Evolutionary conservation across 140 eudicot genomes (phyloP).

Genomic region (Flaveria floridana): DNA sequence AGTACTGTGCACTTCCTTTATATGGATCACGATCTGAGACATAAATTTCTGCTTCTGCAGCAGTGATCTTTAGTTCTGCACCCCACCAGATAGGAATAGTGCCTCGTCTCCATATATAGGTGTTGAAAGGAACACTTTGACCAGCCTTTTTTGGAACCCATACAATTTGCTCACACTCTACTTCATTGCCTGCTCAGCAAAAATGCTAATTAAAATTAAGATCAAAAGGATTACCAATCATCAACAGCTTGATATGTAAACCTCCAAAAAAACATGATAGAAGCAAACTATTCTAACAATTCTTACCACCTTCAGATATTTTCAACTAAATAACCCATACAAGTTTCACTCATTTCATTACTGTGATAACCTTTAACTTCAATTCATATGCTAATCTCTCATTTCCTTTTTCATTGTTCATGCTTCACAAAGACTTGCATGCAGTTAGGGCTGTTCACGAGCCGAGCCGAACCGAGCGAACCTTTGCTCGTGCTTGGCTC

Average conservation of each 20-base stretch:
- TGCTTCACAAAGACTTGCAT: conserved; percentile 18
- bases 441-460: too few relatives aligned
- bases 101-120: conserved; percentile 92
- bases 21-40: conserved; percentile 88
- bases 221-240: conserved; percentile 9
- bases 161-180: conserved; percentile 96
- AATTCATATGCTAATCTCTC: conserved; percentile 2
- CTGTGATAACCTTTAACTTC: neutral
- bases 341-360: conserved; percentile 5
- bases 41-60: conserved; percentile 98
- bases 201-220: conserved; percentile 19
- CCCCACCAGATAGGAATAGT: conserved; percentile 99
- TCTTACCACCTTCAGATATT: conserved; percentile 11
- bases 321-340: neutral
- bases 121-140: conserved; percentile 86
- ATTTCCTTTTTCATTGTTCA: neutral
- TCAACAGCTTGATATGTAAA: conserved; percentile 18
- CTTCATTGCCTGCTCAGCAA: conserved; percentile 80
- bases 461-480: too few relatives aligned
- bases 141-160: conserved; percentile 75
- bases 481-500: too few relatives aligned
- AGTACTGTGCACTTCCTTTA: conserved; percentile 87
- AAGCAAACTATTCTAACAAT: conserved; percentile 1
- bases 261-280: conserved; percentile 15
- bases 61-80: conserved; percentile 86